These are phyloP conservation scores for Calonectria ilicicola DNA, from an alignment of 2,329 filamentous ascomycete species.

Conservation along the genomic window DNA sequence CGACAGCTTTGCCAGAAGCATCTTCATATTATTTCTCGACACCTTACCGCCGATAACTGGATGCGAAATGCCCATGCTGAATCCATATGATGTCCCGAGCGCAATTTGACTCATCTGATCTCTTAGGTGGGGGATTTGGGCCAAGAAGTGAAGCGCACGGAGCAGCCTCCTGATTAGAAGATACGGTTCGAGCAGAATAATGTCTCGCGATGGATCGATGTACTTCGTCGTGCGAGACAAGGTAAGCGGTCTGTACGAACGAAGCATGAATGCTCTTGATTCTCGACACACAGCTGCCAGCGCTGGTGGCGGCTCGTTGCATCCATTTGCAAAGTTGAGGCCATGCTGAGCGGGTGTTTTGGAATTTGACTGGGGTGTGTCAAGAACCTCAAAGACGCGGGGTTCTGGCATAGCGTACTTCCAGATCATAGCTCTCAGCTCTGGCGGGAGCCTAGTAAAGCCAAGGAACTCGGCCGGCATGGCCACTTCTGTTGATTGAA, in stretches of 20 bases:
- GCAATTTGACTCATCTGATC: conserved; percentile 33
- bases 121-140: conserved; percentile 30
- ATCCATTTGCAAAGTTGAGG: conserved; percentile 35
- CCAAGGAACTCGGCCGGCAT: conserved; percentile 25
- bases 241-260: conserved; percentile 23
- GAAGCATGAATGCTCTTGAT: conserved; percentile 28
- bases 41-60: conserved; percentile 33
- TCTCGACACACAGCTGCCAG: conserved; percentile 29
- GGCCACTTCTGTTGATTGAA: neutral
- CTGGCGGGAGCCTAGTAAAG: conserved; percentile 30
- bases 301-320: conserved; percentile 26
- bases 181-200: conserved; percentile 33
- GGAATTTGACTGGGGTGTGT: conserved; percentile 32
- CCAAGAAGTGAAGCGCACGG: conserved; percentile 31
- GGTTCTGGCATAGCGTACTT: conserved; percentile 31
- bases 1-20: conserved; percentile 31
- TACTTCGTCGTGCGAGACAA: conserved; percentile 32
- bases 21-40: conserved; percentile 36
- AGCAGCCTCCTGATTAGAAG: conserved; percentile 31
- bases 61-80: conserved; percentile 35
- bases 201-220: conserved; percentile 30
- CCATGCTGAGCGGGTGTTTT: conserved; percentile 31
- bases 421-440: conserved; percentile 37
- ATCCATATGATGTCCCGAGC: conserved; percentile 36
- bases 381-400: conserved; percentile 36